A percentile compares a stretch with the other conserved stretches of the same genome.
phyloP scores from a whole-genome alignment of 805 yeast genomes.

The Blastobotrys robertii region DNA sequence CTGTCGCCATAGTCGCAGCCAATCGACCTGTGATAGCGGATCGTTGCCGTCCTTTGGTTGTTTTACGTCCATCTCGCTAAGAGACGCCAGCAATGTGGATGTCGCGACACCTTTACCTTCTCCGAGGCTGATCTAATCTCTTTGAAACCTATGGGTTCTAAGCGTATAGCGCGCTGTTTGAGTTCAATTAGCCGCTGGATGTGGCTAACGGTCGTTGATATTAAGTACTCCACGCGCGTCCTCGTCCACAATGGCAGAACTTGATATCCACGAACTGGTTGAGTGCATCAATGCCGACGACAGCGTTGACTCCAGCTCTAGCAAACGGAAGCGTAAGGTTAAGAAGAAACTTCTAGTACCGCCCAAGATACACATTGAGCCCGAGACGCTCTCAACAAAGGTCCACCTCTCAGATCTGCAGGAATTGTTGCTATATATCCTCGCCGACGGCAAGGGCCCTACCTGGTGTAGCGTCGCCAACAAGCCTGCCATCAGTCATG shows the following conservation, averaged over 20 bases:
- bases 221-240: too few species aligned
- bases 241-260: too few species aligned
- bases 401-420: slow-evolving; percentile 31
- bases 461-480: slow-evolving; percentile 43
- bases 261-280: too few species aligned
- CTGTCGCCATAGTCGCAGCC: slow-evolving; percentile 82
- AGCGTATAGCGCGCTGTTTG: not conserved
- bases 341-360: slow-evolving; percentile 19
- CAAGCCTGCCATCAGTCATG: slow-evolving; percentile 38
- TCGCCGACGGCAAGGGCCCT: slow-evolving; percentile 32
- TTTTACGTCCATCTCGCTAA: not conserved
- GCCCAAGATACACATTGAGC: slow-evolving; percentile 16
- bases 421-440: slow-evolving; percentile 35
- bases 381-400: slow-evolving; percentile 4
- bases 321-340: not conserved
- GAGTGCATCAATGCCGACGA: too few species aligned
- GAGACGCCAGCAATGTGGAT: not conserved
- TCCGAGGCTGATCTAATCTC: too few species aligned
- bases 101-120: too few species aligned
- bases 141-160: too few species aligned
- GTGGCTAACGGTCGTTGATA: not conserved
- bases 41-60: not conserved
- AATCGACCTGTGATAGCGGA: slow-evolving; percentile 71
- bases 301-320: too few species aligned
- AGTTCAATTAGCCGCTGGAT: not conserved